Conservation (phyloP, 139 green algal species). For the Chara braunii region DNA sequence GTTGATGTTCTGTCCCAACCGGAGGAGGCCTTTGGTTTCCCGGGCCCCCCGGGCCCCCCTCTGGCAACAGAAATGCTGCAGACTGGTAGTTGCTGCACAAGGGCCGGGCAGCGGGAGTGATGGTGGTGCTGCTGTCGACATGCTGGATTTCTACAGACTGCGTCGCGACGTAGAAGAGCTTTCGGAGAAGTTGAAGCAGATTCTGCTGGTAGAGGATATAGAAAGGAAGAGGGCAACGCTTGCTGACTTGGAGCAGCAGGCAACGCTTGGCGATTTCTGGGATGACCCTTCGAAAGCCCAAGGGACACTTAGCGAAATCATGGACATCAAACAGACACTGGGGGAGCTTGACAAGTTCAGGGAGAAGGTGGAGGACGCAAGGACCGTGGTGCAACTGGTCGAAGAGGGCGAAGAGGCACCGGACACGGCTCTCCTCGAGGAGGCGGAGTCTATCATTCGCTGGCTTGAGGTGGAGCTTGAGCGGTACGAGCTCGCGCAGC, state of each 20-base stretch:
- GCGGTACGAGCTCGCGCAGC: slow-evolving; percentile 21
- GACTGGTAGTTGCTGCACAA: not conserved
- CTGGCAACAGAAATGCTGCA: not conserved
- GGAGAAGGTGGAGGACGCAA: slow-evolving; percentile 31
- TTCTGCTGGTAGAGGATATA: slow-evolving; percentile 4
- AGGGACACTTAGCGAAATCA: slow-evolving; percentile 47
- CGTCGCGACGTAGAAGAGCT: slow-evolving; percentile 13
- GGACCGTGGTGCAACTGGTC: slow-evolving; percentile 29
- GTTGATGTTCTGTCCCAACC: not conserved
- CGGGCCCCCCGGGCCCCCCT: not conserved
- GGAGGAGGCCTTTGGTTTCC: not conserved
- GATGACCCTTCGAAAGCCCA: slow-evolving; percentile 53
- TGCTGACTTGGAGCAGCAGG: slow-evolving; percentile 46
- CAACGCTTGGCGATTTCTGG: slow-evolving; percentile 55
- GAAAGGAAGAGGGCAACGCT: not conserved
- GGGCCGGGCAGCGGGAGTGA: no score
- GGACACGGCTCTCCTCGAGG: slow-evolving; percentile 30
- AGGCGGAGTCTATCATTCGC: slow-evolving; percentile 18
- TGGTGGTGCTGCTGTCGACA: not conserved
- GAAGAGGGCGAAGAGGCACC: slow-evolving; percentile 29
- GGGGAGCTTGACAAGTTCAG: slow-evolving; percentile 37
- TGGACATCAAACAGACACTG: slow-evolving; percentile 33
- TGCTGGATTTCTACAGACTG: slow-evolving; percentile 29
- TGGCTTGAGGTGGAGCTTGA: slow-evolving; percentile 15
- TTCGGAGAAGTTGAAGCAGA: slow-evolving; percentile 1